phyloP scores from a whole-genome alignment of 352 stramenopile genomes.

The Phytophthora pistaciae region DNA sequence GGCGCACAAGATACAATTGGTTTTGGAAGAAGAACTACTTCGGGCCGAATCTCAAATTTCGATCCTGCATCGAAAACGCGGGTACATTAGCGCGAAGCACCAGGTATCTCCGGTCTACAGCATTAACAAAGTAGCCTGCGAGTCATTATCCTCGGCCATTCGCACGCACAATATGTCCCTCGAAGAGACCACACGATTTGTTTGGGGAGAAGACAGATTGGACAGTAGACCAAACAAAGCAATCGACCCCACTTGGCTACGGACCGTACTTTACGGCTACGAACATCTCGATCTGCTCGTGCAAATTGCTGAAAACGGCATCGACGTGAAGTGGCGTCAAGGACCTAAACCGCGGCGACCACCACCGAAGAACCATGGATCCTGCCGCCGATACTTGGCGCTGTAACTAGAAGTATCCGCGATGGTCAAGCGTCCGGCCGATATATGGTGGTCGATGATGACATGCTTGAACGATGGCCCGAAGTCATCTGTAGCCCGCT shows the following conservation, averaged over 20 bases:
- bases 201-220: background rate
- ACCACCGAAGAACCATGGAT: slow-evolving; percentile 13
- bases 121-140: too few species aligned
- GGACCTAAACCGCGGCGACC: background rate
- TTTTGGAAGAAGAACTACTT: too few species aligned
- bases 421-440: too few species aligned
- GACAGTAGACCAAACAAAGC: background rate
- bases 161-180: too few species aligned
- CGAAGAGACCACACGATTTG: too few species aligned
- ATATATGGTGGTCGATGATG: slow-evolving; percentile 16
- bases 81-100: too few species aligned
- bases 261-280: slow-evolving; percentile 1
- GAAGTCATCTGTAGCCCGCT: slow-evolving; percentile 17
- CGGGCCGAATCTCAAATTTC: too few species aligned
- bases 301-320: slow-evolving; percentile 9
- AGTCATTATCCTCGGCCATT: too few species aligned
- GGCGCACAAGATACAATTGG: too few species aligned
- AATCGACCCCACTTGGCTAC: background rate
- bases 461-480: slow-evolving; percentile 11
- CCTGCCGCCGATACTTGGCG: slow-evolving; percentile 1
- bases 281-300: slow-evolving; percentile 1
- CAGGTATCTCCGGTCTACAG: too few species aligned
- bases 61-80: too few species aligned
- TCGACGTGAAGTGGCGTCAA: background rate
- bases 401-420: slow-evolving; percentile 9